These are phyloP conservation scores for Onygenales sp. DNA, from an alignment of 2,329 filamentous ascomycete genomes.

Conservation along the genomic window DNA sequence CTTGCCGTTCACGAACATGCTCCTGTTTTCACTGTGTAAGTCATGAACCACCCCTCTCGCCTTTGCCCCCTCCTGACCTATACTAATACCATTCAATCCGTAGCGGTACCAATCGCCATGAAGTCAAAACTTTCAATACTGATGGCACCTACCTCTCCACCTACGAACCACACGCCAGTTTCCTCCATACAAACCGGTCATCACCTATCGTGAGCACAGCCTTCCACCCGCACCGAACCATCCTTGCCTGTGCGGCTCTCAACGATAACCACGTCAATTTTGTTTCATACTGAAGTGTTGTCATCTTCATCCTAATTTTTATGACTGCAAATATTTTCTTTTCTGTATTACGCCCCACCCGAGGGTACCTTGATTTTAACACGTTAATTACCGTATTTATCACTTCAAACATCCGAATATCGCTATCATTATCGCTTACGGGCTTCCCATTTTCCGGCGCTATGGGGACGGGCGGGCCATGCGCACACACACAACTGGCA, in stretches of 20 bases:
- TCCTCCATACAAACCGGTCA: slow-evolving; percentile 69
- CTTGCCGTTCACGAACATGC: slow-evolving; percentile 92
- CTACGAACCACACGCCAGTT: slow-evolving; percentile 83
- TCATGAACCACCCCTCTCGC: not conserved
- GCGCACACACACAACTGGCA: too few relatives aligned
- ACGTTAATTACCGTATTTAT: too few relatives aligned
- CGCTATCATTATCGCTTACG: too few relatives aligned
- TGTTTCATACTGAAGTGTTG: slow-evolving; percentile 51
- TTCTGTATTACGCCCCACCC: not conserved
- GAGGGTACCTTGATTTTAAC: too few relatives aligned
- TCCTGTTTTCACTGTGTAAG: slow-evolving; percentile 88
- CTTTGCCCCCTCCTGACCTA: slow-evolving; percentile 3
- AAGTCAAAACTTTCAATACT: slow-evolving; percentile 87
- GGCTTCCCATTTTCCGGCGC: too few relatives aligned
- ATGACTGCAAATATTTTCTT: not conserved
- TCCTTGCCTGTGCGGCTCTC: slow-evolving; percentile 76
- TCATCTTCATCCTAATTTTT: not conserved
- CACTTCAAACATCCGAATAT: too few relatives aligned
- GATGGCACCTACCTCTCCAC: slow-evolving; percentile 69
- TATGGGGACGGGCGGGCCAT: too few relatives aligned
- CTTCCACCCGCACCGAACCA: slow-evolving; percentile 90
- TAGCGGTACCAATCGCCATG: slow-evolving; percentile 79
- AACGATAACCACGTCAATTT: slow-evolving; percentile 88
- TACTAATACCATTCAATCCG: slow-evolving; percentile 10
- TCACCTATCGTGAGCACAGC: slow-evolving; percentile 79